Percentiles rank a stretch among this genome's conserved stretches.
Evolutionary conservation across 768 basidiomycete genomes (phyloP).

Genomic region (Boletus fagicola): DNA sequence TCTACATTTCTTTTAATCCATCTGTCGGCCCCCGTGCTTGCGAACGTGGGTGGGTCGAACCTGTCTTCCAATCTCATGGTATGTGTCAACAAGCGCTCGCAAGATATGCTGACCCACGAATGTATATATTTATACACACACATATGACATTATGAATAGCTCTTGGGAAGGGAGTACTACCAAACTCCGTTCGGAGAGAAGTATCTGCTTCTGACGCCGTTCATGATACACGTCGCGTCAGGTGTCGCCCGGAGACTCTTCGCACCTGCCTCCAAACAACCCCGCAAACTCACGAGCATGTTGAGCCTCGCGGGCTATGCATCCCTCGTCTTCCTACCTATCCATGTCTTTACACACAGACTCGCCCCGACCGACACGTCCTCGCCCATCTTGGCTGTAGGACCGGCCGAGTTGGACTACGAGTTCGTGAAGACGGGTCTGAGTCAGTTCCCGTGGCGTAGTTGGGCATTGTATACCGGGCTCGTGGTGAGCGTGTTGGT

Average conservation of each 20-base stretch:
- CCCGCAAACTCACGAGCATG: slow-evolving; percentile 38
- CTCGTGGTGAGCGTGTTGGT: slow-evolving; percentile 54
- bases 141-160: slow-evolving; percentile 39
- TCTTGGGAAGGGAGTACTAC: slow-evolving; percentile 85
- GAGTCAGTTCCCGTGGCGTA: slow-evolving; percentile 57
- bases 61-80: slow-evolving; percentile 77
- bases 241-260: slow-evolving; percentile 60
- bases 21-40: slow-evolving; percentile 68
- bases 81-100: slow-evolving; percentile 15
- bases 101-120: neutral
- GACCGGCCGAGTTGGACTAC: slow-evolving; percentile 77
- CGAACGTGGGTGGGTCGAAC: slow-evolving; percentile 66
- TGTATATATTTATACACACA: neutral
- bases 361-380: slow-evolving; percentile 43
- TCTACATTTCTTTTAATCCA: slow-evolving; percentile 74
- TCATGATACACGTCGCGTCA: slow-evolving; percentile 62
- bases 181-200: slow-evolving; percentile 69
- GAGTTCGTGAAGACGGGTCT: slow-evolving; percentile 79
- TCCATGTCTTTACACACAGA: slow-evolving; percentile 72
- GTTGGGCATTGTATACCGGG: slow-evolving; percentile 60
- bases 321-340: slow-evolving; percentile 55
- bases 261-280: slow-evolving; percentile 32
- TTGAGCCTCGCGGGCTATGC: slow-evolving; percentile 67
- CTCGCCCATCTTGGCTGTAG: slow-evolving; percentile 45
- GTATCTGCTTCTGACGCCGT: slow-evolving; percentile 63